Percentiles rank a stretch among this genome's conserved stretches.
Conservation (phyloP, 257 asterid species). For the Solanum rostratum region DNA sequence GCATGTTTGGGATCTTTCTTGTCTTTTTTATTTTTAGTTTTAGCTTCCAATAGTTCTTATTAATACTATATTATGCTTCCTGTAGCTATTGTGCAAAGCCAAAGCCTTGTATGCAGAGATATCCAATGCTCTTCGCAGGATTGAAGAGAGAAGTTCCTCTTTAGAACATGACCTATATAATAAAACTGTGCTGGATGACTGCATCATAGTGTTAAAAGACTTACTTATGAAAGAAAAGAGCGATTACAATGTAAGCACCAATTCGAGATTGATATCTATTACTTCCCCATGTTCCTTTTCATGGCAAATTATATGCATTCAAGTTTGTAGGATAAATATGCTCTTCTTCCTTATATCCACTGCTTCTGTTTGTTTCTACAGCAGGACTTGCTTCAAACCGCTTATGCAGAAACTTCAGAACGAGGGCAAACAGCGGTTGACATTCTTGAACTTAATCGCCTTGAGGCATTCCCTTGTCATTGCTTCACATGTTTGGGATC, state of each 20-base stretch:
- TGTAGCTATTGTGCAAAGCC: conserved; percentile 65
- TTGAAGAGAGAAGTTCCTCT: conserved; percentile 35
- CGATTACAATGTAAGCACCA: conserved; percentile 42
- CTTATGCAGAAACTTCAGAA: conserved; percentile 17
- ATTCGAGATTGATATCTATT: not conserved
- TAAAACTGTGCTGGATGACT: conserved; percentile 34
- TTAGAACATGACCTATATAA: conserved; percentile 37
- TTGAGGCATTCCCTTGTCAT: conserved; percentile 59
- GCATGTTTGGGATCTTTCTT: not conserved
- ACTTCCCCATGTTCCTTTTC: not conserved
- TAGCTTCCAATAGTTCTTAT: not conserved
- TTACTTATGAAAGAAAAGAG: conserved; percentile 42
- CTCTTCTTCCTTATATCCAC: not conserved
- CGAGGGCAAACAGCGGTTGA: conserved; percentile 25
- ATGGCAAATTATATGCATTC: not conserved
- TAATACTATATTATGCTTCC: conserved; percentile 5
- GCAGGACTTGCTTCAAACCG: conserved; percentile 45
- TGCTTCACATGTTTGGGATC: conserved; percentile 64
- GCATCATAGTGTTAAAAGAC: conserved; percentile 41
- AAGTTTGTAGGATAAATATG: not conserved
- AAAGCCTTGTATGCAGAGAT: conserved; percentile 58
- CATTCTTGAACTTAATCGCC: conserved; percentile 74
- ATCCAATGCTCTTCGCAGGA: conserved; percentile 37
- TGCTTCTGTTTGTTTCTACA: not conserved
- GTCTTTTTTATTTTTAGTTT: not conserved